Evolutionary conservation across 2,329 filamentous ascomycete species (phyloP), one percentile per base, ranked within the genome.

Genomic region (Madurella fahalii): DNA sequence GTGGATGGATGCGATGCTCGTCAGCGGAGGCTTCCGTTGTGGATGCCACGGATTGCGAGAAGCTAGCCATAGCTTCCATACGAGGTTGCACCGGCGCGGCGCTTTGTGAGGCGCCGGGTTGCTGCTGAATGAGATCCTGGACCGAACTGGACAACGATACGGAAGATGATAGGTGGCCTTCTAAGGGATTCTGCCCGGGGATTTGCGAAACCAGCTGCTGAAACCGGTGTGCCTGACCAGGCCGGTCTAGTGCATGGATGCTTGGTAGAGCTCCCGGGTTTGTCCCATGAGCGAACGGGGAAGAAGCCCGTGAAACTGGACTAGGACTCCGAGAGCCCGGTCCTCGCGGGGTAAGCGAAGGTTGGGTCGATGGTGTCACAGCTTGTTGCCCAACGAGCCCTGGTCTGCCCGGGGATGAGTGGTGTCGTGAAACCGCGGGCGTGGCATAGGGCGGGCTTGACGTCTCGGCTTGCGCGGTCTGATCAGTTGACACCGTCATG

Each of bases 291-390:
- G 50, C 41, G 2, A 49, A 15, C 8, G 45, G 45, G 2, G 53
- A 54, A 2, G 60, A 54, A 17, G 53, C 51, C 3, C 53, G 52
- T 5, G 53, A 57, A 16, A 52, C 25, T 17, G 58, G 55, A 20
- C 56, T 58, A 2, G 57, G 53, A 2, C 41, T 55, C 1, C 44
- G 45, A 37, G 34, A 37, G 34, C 17, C 42, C 9, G 52, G 50
- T 11, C 47, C 49, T 7, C 34, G 47, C 11, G 52, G 41, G 4
- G 50, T 32, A 7, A 43, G 37, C 17, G 52, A 25, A 5, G 46
- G 41, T 15, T 37, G 34, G 4, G 50, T 52, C 3, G 53, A 44
- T 2, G 59, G 56, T 2, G 52, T 50, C 37, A 44, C 45, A 0
- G 41, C 41, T 11, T 41, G 50, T 13, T 54, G 42, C 11, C 9